A percentile compares a stretch with the other conserved stretches of the same genome.
Conservation (phyloP, 192 early-diverging fungal genomes). For the Lobulomyces angularis region DNA sequence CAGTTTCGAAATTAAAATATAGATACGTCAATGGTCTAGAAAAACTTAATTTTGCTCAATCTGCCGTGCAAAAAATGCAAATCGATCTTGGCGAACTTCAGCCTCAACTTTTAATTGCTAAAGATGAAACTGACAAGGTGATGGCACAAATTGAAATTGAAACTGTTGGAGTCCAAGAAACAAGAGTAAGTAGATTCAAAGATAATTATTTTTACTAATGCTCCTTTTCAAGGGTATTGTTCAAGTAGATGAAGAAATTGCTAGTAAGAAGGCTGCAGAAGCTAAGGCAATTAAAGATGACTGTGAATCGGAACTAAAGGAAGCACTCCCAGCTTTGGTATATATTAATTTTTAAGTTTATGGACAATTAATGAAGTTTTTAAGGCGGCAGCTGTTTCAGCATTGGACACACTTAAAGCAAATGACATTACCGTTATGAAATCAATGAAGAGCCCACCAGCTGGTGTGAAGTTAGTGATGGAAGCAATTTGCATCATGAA, state of each 20-base stretch:
- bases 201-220: no score
- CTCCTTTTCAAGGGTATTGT: slow-evolving; percentile 41
- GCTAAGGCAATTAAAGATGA: slow-evolving; percentile 44
- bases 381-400: slow-evolving; percentile 34
- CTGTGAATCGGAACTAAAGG: slow-evolving; percentile 46
- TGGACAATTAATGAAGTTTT: no score
- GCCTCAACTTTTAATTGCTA: slow-evolving; percentile 39
- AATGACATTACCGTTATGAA: slow-evolving; percentile 47
- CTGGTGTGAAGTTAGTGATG: slow-evolving; percentile 50
- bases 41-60: slow-evolving; percentile 44
- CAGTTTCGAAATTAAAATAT: slow-evolving; percentile 30
- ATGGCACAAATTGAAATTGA: slow-evolving; percentile 48
- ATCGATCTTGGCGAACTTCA: slow-evolving; percentile 42
- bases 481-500: slow-evolving; percentile 52
- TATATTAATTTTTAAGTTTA: no score
- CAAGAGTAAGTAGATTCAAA: no score
- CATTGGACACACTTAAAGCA: slow-evolving; percentile 44
- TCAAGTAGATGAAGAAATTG: slow-evolving; percentile 44
- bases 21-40: slow-evolving; percentile 46
- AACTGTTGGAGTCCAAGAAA: slow-evolving; percentile 37
- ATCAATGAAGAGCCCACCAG: slow-evolving; percentile 48
- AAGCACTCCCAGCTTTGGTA: slow-evolving; percentile 47
- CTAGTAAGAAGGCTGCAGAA: slow-evolving; percentile 39
- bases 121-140: slow-evolving; percentile 41
- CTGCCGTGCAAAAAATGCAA: slow-evolving; percentile 46